Percentiles rank a stretch among this genome's conserved stretches.
Conservation (phyloP, 352 stramenopile genomes). For the Phytophthora cactorum region DNA sequence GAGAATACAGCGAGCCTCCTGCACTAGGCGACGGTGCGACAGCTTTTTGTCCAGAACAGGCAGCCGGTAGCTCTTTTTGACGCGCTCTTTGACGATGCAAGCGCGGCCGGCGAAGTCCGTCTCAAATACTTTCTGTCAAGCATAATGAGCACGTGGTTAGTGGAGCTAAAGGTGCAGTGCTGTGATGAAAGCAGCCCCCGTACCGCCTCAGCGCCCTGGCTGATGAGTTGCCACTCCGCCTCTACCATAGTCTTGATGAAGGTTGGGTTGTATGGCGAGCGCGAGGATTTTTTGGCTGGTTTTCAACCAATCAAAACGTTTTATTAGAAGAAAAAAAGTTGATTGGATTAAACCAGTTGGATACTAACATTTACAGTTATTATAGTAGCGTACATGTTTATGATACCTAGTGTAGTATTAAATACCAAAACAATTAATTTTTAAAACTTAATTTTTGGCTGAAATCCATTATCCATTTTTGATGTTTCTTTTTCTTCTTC, state of each 20-base stretch:
- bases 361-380: too few relatives aligned
- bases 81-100: constrained; percentile 84
- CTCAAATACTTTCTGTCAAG: constrained; percentile 75
- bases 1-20: constrained; percentile 84
- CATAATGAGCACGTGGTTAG: background rate
- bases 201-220: constrained; percentile 83
- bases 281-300: background rate
- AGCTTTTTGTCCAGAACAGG: constrained; percentile 82
- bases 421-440: too few relatives aligned
- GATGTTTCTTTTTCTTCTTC: too few relatives aligned
- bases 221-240: constrained; percentile 70
- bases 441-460: too few relatives aligned
- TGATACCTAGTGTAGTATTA: too few relatives aligned
- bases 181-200: background rate
- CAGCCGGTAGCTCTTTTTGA: constrained; percentile 85
- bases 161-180: background rate
- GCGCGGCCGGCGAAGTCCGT: constrained; percentile 66
- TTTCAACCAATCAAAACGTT: constrained; percentile 6
- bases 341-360: constrained; percentile 6
- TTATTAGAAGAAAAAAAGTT: background rate
- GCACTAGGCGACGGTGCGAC: constrained; percentile 77
- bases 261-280: constrained; percentile 15
- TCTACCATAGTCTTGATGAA: constrained; percentile 34
- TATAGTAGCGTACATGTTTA: too few relatives aligned
- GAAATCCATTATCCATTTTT: too few relatives aligned